These are phyloP conservation scores for Bauhinia variegata DNA, from an alignment of 306 rosid species.

Conservation along the genomic window DNA sequence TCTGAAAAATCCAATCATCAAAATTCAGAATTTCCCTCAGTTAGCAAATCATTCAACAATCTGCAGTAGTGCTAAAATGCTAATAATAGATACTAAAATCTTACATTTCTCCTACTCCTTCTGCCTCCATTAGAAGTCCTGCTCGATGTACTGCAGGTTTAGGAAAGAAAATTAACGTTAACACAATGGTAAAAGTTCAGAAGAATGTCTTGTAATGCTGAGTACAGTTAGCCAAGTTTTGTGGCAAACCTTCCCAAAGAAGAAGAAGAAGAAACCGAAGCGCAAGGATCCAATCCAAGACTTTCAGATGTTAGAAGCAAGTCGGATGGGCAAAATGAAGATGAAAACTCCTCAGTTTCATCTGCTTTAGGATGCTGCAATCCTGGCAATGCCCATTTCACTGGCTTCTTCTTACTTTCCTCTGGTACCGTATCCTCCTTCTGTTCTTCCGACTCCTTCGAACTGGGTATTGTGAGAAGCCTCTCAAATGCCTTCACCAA, in stretches of 20 bases:
- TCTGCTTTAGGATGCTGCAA: slow-evolving; percentile 52
- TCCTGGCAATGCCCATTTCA: slow-evolving; percentile 93
- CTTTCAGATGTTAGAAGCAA: slow-evolving; percentile 65
- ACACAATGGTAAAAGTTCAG: slow-evolving; percentile 2
- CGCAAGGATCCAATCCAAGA: slow-evolving; percentile 68
- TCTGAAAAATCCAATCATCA: slow-evolving; percentile 51
- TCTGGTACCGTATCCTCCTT: slow-evolving; percentile 37
- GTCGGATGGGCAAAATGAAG: slow-evolving; percentile 56
- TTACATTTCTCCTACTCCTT: slow-evolving; percentile 89
- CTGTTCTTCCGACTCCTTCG: slow-evolving; percentile 34
- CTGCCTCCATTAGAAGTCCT: slow-evolving; percentile 64
- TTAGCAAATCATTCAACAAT: slow-evolving; percentile 20
- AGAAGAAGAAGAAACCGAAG: slow-evolving; percentile 67
- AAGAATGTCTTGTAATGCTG: neutral
- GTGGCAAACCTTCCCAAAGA: slow-evolving; percentile 80
- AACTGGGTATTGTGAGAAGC: slow-evolving; percentile 53
- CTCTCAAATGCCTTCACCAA: slow-evolving; percentile 91
- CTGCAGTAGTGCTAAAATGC: neutral
- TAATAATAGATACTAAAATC: slow-evolving; percentile 22
- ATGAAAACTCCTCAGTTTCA: slow-evolving; percentile 46
- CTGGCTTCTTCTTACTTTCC: slow-evolving; percentile 42
- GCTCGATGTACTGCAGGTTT: slow-evolving; percentile 60
- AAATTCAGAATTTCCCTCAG: slow-evolving; percentile 11
- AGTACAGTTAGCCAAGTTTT: slow-evolving; percentile 2
- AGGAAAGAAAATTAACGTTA: slow-evolving; percentile 30